phyloP scores from a whole-genome alignment of 257 asterid genomes.

The Datura wrightii region DNA sequence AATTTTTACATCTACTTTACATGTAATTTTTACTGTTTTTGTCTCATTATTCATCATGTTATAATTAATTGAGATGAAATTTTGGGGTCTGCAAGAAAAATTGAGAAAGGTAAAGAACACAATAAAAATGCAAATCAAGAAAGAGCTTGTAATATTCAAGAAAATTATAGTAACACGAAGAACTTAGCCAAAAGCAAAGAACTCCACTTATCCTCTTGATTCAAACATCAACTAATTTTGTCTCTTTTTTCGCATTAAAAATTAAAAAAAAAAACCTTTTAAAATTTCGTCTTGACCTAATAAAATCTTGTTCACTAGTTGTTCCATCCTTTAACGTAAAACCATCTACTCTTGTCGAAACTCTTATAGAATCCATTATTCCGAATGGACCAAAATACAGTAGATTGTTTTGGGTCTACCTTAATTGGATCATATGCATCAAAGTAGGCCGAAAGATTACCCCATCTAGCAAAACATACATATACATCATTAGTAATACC shows the following conservation, averaged over 20 bases:
- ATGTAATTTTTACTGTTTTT: no score
- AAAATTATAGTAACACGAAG: not conserved
- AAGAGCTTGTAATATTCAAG: no score
- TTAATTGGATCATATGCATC: slow-evolving; percentile 6
- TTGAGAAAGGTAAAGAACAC: no score
- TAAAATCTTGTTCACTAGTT: not conserved
- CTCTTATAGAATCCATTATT: not conserved
- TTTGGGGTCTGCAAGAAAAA: no score
- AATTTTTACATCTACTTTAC: no score
- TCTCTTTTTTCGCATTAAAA: not conserved
- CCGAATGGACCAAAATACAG: not conserved
- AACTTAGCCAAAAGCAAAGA: not conserved
- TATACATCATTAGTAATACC: not conserved
- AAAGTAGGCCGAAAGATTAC: not conserved
- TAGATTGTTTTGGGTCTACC: not conserved
- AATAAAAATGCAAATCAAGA: no score
- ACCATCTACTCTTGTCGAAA: not conserved
- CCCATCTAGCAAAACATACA: not conserved
- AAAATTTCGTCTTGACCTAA: not conserved
- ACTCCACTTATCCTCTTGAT: not conserved
- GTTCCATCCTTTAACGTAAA: not conserved
- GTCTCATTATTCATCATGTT: no score
- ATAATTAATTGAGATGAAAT: no score
- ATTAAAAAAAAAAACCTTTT: not conserved
- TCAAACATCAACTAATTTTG: not conserved